Evolutionary conservation across 176 grass and related monocot genomes (phyloP), one percentile per base, ranked within the genome.

Genomic region (Carex pumila): DNA sequence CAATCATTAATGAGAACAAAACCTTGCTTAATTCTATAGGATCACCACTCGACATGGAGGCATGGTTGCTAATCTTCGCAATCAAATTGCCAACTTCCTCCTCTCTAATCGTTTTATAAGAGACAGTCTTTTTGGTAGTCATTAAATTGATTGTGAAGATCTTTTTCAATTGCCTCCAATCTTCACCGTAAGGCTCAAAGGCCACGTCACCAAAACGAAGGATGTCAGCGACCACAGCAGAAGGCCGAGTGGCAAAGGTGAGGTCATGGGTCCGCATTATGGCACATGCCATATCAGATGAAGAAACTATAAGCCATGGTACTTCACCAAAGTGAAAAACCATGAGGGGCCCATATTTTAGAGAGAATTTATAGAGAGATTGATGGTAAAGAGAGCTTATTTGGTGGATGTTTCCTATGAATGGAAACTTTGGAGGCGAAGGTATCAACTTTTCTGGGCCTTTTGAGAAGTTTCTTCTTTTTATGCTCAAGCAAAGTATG

Each of bases 341-440:
- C 79, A 87, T 87, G 18, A 75, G 30, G 8, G 79, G 53, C 8
- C 85, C 85, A 56, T 87, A 21, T 80, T 82, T 82, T 2, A 17
- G 39, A 43, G 79, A 61, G 10, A 82, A 52, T 39, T 65, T 21
- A 58, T 9, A 12, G 18, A 87, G 65, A 50, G 85, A 87, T 8
- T 60, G 78, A 43, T 87, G 85, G 45, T 45, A 50, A 15, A 72
- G 79, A 10, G 79, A 64, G 34, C 79, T 76, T 17, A 82, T 53
- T 45, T 54, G 85, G 64, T 62, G 85, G 79, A 87, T 17, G 53
- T 87, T 34, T 18, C 85, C 85, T 66, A 87, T 73, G 6, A 87
- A 29, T 43, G 39, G 39, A 43, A 43, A 5, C 39, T 7, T 43
- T 43, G 39, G 39, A 43, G 39, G 39, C 39, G 85, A 87, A 18